Base-by-base conservation (phyloP, 1,139 yeast genomes). In the Kodamaea plutei region DNA sequence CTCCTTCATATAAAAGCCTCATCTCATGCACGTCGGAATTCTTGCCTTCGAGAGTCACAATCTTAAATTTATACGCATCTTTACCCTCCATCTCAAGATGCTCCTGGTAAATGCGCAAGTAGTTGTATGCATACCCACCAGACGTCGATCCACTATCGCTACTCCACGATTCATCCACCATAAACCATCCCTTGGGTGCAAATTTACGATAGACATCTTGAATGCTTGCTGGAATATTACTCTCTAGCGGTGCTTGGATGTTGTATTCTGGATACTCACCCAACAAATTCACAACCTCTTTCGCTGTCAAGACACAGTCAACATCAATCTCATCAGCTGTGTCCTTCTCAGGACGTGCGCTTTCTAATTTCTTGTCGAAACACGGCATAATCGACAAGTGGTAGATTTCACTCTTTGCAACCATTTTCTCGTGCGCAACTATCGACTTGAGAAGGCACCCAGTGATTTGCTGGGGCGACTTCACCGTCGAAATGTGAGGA, bases 371-470 rank as follows among this genome's bases (percentile, higher is more conserved):
- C 59, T 91, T 91, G 56, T 91, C 99, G 53, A 91, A 91, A 48
- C 97, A 91, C 1, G 98, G 97, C 97, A 91, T 89, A 17, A 91
- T 67, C 9, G 93, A 73, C 37, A 91, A 60, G 53, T 89, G 96
- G 50, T 85, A 93, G 0, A 87, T 60, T 3, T 72, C 49, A 0
- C 57, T 54, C 8, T 61, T 52, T 11, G 45, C 50, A 34, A 54
- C 56, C 19, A 45, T 52, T 38, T 61, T 44, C 20, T 71, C 73
- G 9, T 50, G 44, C 1, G 78, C 56, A 4, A 78, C 59, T 26
- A 79, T 51, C n/a, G 64, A 57, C 53, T 89, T 88, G 32, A 89
- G 56, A 26, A 89, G 48, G 16, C 78, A 64, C 0, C 97, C 97
- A 0, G 96, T 87, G 33, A 91, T 82, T 52, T 87, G 96, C 58